Evolutionary conservation across 1,284 basidiomycete species (phyloP), one percentile per base, ranked within the genome.

Genomic region (Microbotryum scabiosae): DNA sequence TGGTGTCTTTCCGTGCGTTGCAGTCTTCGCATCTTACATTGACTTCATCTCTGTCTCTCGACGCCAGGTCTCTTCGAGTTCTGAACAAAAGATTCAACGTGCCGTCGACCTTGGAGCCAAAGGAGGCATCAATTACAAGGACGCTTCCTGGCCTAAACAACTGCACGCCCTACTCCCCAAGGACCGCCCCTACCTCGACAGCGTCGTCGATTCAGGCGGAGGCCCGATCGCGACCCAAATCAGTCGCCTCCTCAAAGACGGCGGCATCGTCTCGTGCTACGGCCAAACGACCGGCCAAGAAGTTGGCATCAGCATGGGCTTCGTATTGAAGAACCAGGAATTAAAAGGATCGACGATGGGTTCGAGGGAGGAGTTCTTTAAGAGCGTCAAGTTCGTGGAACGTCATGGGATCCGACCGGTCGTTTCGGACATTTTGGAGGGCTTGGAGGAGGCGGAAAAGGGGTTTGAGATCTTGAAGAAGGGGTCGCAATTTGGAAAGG

Each of bases 161-260:
- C 80, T 91, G 5, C 78, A 69, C 0, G 71, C 73, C 8, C 70
- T 84, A 14, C 74, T 90, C 21, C 76, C 78, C 30, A 72, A 77
- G 53, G 72, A 80, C 14, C 71, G 74, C 16, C 73, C 75, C 0
- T 73, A 75, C 51, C 77, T 91, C 36, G 84, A 86, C 69, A 79
- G 81, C n/a, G 84, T 91, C 14, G 82, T 92, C 68, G 90, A 92
- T 73, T 85, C 85, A 7, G 87, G 82, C 2, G 90, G 89, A 5
- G 88, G 86, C 3, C 82, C 87, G 59, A 85, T 92, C 65, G 78
- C 84, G 72, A 76, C 72, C n/a, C 80, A 81, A 66, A 78, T 82
- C 2, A 76, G 79, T 9, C 82, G 78, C 56, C 72, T 84, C 4
- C 78, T 91, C n/a, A 85, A 82, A 66, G 73, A 76, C 44, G 88